These are phyloP conservation scores for Auriscalpium microsporum DNA, from an alignment of 768 basidiomycete genomes.

Conservation along the genomic window DNA sequence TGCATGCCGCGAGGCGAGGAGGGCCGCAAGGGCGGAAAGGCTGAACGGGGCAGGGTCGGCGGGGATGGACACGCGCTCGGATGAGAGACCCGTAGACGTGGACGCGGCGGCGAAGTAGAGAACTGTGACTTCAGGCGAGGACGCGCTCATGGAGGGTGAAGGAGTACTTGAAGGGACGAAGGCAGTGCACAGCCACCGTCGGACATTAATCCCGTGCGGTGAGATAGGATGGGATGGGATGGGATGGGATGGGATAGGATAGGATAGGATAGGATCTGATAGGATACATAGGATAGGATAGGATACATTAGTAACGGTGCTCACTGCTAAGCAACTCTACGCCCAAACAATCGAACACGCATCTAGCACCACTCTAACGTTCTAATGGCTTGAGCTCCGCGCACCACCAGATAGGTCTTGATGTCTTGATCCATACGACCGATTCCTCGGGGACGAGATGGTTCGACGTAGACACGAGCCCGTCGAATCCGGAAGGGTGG, in stretches of 20 bases:
- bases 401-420: slow-evolving; percentile 86
- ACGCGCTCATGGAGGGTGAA: not conserved
- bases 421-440: slow-evolving; percentile 65
- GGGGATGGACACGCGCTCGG: slow-evolving; percentile 45
- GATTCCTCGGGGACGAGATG: slow-evolving; percentile 65
- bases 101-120: slow-evolving; percentile 60
- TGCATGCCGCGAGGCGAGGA: slow-evolving; percentile 50
- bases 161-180: too few relatives aligned
- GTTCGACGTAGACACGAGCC: slow-evolving; percentile 88
- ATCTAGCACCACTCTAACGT: too few relatives aligned
- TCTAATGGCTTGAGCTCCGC: slow-evolving; percentile 42
- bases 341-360: too few relatives aligned
- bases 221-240: too few relatives aligned
- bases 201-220: too few relatives aligned
- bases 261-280: too few relatives aligned
- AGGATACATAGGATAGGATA: too few relatives aligned
- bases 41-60: slow-evolving; percentile 28
- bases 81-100: slow-evolving; percentile 52
- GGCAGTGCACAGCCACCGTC: too few relatives aligned
- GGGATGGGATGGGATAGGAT: too few relatives aligned
- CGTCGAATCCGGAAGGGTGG: slow-evolving; percentile 69
- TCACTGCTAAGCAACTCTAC: too few relatives aligned
- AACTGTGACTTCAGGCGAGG: slow-evolving; percentile 27
- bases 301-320: too few relatives aligned
- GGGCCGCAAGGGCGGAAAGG: slow-evolving; percentile 39